Percentiles rank a stretch among this genome's conserved stretches.
phyloP scores from a whole-genome alignment of 768 basidiomycete species.

The Trichaptum fuscoviolaceum region DNA sequence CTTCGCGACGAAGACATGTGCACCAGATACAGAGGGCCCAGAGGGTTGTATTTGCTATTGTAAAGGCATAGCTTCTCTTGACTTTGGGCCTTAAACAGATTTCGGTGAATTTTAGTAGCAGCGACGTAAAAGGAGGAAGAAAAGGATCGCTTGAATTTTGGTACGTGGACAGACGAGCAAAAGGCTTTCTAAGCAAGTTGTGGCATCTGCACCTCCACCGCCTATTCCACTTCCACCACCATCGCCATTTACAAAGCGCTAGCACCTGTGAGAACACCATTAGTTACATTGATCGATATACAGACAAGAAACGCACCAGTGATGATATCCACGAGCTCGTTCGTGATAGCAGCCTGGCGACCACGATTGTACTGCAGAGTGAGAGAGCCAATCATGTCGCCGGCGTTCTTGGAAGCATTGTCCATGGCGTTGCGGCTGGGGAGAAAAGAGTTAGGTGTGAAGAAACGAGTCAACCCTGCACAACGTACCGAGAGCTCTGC shows the following conservation, averaged over 20 bases:
- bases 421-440: slow-evolving; percentile 96
- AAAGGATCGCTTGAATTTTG: neutral
- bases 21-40: too few species aligned
- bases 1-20: too few species aligned
- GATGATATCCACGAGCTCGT: slow-evolving; percentile 90
- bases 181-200: neutral
- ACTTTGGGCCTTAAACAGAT: neutral
- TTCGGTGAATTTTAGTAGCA: neutral
- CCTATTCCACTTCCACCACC: neutral
- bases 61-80: too few species aligned
- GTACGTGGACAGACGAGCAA: neutral
- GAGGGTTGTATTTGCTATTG: too few species aligned
- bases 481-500: slow-evolving; percentile 74
- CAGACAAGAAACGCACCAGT: slow-evolving; percentile 53
- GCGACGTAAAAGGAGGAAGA: neutral
- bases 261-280: slow-evolving; percentile 31
- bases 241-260: slow-evolving; percentile 36
- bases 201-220: neutral
- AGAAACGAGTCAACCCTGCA: slow-evolving; percentile 1
- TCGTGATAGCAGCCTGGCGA: slow-evolving; percentile 96
- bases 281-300: slow-evolving; percentile 7
- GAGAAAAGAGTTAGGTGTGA: neutral
- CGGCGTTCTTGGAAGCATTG: slow-evolving; percentile 98
- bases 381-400: slow-evolving; percentile 82
- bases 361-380: slow-evolving; percentile 98